A percentile compares a stretch with the other conserved stretches of the same genome.
These are phyloP conservation scores for Alternaria conjuncta DNA, from an alignment of 2,329 filamentous ascomycete species.

Conservation along the genomic window DNA sequence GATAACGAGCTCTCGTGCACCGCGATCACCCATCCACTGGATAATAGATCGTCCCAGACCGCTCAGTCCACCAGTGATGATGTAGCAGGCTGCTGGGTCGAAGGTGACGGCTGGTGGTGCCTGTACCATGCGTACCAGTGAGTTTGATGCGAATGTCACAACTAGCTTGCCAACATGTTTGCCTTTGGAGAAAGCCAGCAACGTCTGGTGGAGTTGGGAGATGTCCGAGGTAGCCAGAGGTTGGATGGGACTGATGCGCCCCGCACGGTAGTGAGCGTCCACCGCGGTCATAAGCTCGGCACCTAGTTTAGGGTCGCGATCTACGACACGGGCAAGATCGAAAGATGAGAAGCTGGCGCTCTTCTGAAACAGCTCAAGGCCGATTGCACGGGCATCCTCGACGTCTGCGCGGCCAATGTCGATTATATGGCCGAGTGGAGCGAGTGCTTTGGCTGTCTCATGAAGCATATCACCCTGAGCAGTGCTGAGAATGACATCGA, in stretches of 20 bases:
- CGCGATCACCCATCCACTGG: slow-evolving; percentile 25
- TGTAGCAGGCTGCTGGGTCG: slow-evolving; percentile 19
- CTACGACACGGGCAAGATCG: slow-evolving; percentile 16
- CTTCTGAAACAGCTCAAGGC: slow-evolving; percentile 22
- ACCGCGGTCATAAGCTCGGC: slow-evolving; percentile 5
- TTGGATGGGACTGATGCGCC: slow-evolving; percentile 3
- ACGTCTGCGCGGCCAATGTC: slow-evolving; percentile 29
- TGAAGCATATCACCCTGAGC: neutral
- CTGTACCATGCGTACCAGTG: slow-evolving; percentile 6
- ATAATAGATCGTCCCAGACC: slow-evolving; percentile 26
- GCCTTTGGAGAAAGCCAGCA: slow-evolving; percentile 15
- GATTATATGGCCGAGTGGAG: slow-evolving; percentile 46
- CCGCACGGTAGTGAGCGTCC: slow-evolving; percentile 5
- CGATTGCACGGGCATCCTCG: slow-evolving; percentile 5
- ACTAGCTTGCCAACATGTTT: slow-evolving; percentile 25
- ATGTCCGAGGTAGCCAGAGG: slow-evolving; percentile 4
- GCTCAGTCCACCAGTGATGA: slow-evolving; percentile 26
- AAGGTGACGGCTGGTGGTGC: neutral
- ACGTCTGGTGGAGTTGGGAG: slow-evolving; percentile 10
- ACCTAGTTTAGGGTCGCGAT: slow-evolving; percentile 4
- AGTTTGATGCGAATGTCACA: slow-evolving; percentile 2
- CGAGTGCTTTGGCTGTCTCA: slow-evolving; percentile 12
- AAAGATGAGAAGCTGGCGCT: slow-evolving; percentile 32
- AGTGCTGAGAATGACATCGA: slow-evolving; percentile 41
- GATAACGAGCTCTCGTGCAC: slow-evolving; percentile 20